Base-by-base conservation (phyloP, 148 eudicot species). In the Rhododendron simsii region DNA sequence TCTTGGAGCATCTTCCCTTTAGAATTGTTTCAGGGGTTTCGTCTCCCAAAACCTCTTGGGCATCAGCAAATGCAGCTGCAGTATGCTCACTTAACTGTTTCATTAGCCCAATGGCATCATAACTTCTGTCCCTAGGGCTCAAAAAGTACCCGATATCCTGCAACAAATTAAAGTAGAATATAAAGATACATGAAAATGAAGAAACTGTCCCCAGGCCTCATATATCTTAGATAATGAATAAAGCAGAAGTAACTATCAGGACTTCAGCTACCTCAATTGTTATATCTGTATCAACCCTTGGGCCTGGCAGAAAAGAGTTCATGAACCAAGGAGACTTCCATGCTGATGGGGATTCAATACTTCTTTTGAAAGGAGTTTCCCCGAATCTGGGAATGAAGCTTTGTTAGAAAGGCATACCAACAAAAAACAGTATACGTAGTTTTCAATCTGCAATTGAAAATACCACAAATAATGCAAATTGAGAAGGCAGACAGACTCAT, bases 321-420 rank as follows among this genome's bases (percentile, higher is more conserved):
- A 95, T 87, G 88, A 92, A 94, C 99, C 99, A 97, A 80, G 99
- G 99, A 23, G 99, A 97, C 90, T 92, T 97, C 98, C 98, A 97
- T 65, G 95, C 95, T 73, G 99, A 95, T 61, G 99, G 99, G 83
- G 99, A 97, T 84, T 97, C 99, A 39, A 94, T 85, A 90, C 95
- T 96, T 90, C 94, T 88, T 86, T 90, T 95, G 76, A 92, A 93
- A 83, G 99, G 99, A 35, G 99, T 96, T 61, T 91, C 98, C 23
- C 95, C 90, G 83, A 93, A 94, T 74, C 99, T 96, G 80, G 30
- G 37, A 67, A 55, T 44, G 20, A 88, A 37, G 78, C 28, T 55
- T 41, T 33, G 78, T 61, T 23, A 83, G 76, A 65, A 86, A 78
- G 12, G 33, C 63, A 88, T 63, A 87, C 23, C 75, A 69, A 47